Base-by-base conservation (phyloP, 1,139 yeast genomes). In the Nakaseomyces uthaithaninus region DNA sequence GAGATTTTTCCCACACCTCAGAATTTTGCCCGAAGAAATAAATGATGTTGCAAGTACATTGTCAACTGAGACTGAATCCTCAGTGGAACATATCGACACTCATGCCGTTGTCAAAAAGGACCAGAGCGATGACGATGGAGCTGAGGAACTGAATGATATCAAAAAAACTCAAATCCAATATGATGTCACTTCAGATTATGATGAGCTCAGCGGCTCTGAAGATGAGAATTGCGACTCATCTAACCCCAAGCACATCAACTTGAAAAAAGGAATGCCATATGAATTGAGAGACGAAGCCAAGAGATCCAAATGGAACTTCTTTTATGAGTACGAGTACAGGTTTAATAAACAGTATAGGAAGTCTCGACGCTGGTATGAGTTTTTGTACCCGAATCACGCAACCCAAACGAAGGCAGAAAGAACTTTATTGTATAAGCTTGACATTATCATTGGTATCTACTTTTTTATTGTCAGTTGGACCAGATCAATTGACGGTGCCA, bases 401-500 rank as follows among this genome's bases (percentile, higher is more conserved):
- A 47, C 68, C 53, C 55, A 80, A 46, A 67, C 81, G 1, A 69
- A 71, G 2, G 77, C 69, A n/a, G 75, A 75, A 64, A 58, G 71
- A 50, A 61, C 54, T 36, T 64, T 81, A 39, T 65, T 82, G 38
- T 58, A 72, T 55, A 82, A 82, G 55, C 60, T 81, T 38, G 93
- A 81, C 53, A 43, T 79, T 11, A 53, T 78, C 34, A 64, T 81
- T 47, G 72, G 81, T 4, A 60, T 75, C 27, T 80, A 75, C 56
- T 70, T 81, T 24, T 66, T 79, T 50, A 62, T 77, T 62, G 75
- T 79, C 16, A 80, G 78, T 58, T 81, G 84, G 82, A 78, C 77
- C 39, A 80, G 80, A 54, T 77, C 76, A 42, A 63, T 81, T 39
- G 87, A 80, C 56, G 72, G 72, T 44, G 67, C 77, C 34, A 63